Evolutionary conservation across 2,329 filamentous ascomycete genomes (phyloP).

Genomic region (Cercospora zeina): DNA sequence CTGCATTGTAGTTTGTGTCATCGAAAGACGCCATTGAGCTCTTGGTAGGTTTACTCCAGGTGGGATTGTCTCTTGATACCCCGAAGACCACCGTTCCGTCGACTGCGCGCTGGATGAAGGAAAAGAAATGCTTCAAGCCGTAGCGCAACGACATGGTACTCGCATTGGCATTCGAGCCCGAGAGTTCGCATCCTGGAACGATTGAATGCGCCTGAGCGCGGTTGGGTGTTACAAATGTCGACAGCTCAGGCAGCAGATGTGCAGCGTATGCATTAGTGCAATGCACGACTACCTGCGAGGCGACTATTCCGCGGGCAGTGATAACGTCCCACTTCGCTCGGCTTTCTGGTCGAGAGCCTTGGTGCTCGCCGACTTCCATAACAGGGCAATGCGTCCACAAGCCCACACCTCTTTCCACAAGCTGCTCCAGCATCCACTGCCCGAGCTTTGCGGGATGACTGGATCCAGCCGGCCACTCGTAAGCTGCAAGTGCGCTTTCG

Average conservation of each 20-base stretch:
- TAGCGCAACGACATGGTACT: slow-evolving; percentile 52
- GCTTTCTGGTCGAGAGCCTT: slow-evolving; percentile 16
- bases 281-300: slow-evolving; percentile 41
- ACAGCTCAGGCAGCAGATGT: slow-evolving; percentile 43
- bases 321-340: slow-evolving; percentile 38
- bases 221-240: slow-evolving; percentile 45
- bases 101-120: slow-evolving; percentile 49
- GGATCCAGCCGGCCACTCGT: slow-evolving; percentile 55
- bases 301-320: slow-evolving; percentile 41
- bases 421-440: slow-evolving; percentile 49
- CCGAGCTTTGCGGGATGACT: slow-evolving; percentile 53
- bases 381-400: slow-evolving; percentile 51
- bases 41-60: slow-evolving; percentile 29
- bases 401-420: slow-evolving; percentile 43
- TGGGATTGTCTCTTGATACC: slow-evolving; percentile 47
- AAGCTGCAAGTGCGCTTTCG: slow-evolving; percentile 46
- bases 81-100: slow-evolving; percentile 51
- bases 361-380: slow-evolving; percentile 27
- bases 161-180: slow-evolving; percentile 39
- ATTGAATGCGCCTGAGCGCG: slow-evolving; percentile 50
- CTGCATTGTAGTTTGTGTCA: slow-evolving; percentile 45
- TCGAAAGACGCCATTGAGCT: slow-evolving; percentile 41
- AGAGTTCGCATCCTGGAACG: slow-evolving; percentile 45
- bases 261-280: slow-evolving; percentile 47
- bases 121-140: slow-evolving; percentile 52